phyloP scores from a whole-genome alignment of 129 eudicot genomes.

The Artemisia tridentata region DNA sequence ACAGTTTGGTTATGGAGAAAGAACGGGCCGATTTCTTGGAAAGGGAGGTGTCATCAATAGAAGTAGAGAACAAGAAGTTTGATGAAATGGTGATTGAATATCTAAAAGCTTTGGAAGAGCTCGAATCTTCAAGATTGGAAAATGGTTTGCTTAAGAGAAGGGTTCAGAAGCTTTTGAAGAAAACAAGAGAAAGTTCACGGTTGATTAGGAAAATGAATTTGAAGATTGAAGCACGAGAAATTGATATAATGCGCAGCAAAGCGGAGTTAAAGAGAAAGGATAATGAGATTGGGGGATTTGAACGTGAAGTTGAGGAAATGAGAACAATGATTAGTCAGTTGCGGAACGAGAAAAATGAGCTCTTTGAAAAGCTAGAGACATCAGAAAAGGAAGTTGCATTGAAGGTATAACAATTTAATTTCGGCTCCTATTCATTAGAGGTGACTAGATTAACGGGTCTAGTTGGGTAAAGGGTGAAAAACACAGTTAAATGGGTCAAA shows the following conservation, averaged over 20 bases:
- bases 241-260: conserved; percentile 25
- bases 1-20: conserved; percentile 40
- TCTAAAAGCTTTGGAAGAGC: conserved; percentile 33
- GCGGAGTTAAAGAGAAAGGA: conserved; percentile 37
- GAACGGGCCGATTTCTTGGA: conserved; percentile 46
- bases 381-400: conserved; percentile 34
- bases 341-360: conserved; percentile 48
- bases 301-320: conserved; percentile 42
- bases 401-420: conserved; percentile 35
- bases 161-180: conserved; percentile 46
- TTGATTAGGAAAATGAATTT: conserved; percentile 27
- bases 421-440: neutral
- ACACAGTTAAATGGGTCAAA: neutral
- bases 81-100: conserved; percentile 46
- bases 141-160: conserved; percentile 41
- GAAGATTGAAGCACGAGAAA: conserved; percentile 42
- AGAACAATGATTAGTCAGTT: conserved; percentile 24
- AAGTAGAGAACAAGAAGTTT: conserved; percentile 49
- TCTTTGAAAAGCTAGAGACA: conserved; percentile 35
- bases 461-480: neutral
- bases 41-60: conserved; percentile 44
- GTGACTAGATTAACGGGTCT: neutral
- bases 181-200: conserved; percentile 28
- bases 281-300: conserved; percentile 31
- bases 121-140: conserved; percentile 37